Evolutionary conservation across 108 stramenopile genomes (phyloP).

Genomic region (Skeletonema costatum): DNA sequence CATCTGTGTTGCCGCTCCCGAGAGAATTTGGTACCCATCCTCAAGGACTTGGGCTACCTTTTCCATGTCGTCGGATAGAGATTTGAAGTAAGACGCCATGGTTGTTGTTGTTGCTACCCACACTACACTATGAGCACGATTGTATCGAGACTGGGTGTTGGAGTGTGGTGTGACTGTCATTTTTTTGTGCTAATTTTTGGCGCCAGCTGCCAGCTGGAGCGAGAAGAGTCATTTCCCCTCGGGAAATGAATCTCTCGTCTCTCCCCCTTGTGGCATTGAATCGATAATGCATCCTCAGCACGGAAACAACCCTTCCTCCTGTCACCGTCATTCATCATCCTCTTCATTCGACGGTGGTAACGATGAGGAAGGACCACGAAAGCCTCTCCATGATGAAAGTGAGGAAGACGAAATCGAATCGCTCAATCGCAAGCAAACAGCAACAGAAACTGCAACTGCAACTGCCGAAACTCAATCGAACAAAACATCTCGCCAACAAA

Average conservation of each 20-base stretch:
- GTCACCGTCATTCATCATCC: neutral
- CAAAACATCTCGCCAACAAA: neutral
- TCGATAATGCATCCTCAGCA: neutral
- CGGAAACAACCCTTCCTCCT: neutral
- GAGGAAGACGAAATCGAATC: neutral
- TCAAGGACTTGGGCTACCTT: slow-evolving; percentile 35
- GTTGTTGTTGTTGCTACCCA: neutral
- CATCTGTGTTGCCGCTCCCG: slow-evolving; percentile 21
- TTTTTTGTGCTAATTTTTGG: neutral
- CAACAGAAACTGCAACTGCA: neutral
- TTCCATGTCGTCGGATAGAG: slow-evolving; percentile 46
- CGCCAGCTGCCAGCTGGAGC: no score
- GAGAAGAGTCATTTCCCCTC: neutral
- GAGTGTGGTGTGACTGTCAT: no score
- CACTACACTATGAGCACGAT: neutral
- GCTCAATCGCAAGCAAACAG: neutral
- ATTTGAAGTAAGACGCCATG: slow-evolving; percentile 41
- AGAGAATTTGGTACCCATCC: slow-evolving; percentile 37
- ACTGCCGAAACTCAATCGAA: neutral
- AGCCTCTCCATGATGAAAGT: slow-evolving; percentile 18
- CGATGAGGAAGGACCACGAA: slow-evolving; percentile 6
- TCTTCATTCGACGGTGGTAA: neutral
- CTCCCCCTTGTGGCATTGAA: no score
- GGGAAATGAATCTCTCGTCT: no score
- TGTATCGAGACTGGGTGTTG: no score